phyloP scores from a whole-genome alignment of 2,329 filamentous ascomycete genomes.

The Phialophora macrospora region DNA sequence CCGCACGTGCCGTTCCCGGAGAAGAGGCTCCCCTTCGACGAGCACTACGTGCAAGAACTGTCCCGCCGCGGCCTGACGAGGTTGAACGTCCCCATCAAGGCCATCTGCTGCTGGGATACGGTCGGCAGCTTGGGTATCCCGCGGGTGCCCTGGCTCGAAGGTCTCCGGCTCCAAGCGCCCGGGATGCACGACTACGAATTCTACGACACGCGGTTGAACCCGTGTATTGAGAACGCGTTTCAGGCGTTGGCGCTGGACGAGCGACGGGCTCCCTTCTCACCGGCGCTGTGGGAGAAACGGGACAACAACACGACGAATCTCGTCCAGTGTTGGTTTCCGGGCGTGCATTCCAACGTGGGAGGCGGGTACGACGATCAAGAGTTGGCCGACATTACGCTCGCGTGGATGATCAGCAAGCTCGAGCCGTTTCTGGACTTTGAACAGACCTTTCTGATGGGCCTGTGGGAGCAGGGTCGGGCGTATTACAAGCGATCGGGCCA shows the following conservation, averaged over 20 bases:
- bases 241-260: constrained; percentile 45
- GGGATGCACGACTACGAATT: constrained; percentile 43
- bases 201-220: constrained; percentile 43
- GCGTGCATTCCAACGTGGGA: constrained; percentile 56
- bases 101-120: constrained; percentile 45
- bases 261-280: constrained; percentile 42
- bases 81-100: constrained; percentile 41
- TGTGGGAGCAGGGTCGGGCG: constrained; percentile 33
- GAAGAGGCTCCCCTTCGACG: constrained; percentile 39
- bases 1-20: constrained; percentile 41
- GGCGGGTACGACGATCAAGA: constrained; percentile 55
- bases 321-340: constrained; percentile 56
- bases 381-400: constrained; percentile 55
- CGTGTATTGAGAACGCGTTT: constrained; percentile 44
- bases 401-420: constrained; percentile 58
- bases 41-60: constrained; percentile 40
- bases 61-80: constrained; percentile 35
- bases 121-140: constrained; percentile 45
- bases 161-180: constrained; percentile 25
- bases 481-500: constrained; percentile 38
- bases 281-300: constrained; percentile 43
- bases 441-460: constrained; percentile 35
- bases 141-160: constrained; percentile 33
- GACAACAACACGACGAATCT: constrained; percentile 43
- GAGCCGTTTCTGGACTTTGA: constrained; percentile 41